Base-by-base conservation (phyloP, 2,329 filamentous ascomycete species). In the Trematosphaeria pertusa region DNA sequence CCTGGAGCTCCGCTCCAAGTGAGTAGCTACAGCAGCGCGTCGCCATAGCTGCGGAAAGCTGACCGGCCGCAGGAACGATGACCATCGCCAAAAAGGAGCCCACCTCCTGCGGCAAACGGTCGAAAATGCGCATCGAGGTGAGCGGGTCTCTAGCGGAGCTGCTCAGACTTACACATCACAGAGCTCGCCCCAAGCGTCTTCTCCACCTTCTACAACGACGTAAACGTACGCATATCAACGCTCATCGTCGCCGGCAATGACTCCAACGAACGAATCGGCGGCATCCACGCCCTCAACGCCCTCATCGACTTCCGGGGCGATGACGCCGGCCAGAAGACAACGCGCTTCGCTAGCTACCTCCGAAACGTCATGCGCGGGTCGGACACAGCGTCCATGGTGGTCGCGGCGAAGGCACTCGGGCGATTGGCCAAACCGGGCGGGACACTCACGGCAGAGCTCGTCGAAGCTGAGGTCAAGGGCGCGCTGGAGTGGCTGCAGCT, bases 221-320 rank as follows among this genome's bases (percentile, higher is more conserved):
- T 89, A 53, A 87, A 84, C 65, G 75, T 78, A 58, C 82, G 83
- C 47, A 87, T 90, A 61, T 84, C 84, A 44, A 78, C 81, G 56
- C 81, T 97, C 56, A 91, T 96, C 52, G 86, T 91, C 37, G 90
- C 93, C 70, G 89, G 91, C 54, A 87, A 84, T 75, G 92, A 96
- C 70, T 87, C 90, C 4, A 86, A 87, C 61, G 94, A 99, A 69
- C 87, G 91, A 48, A 85, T 97, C 46, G 94, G 92, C 52, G 95
- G 94, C 41, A 88, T 99, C 52, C 87, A 94, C 62, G 93, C 93
- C 49, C 84, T 99, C 51, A 93, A 96, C 71, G 87, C 88, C 46
- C 84, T 99, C 43, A 93, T 97, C 72, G 92, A 97, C 71, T 97
- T 97, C 70, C 93, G 97, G 62, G 93, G 92, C 48, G 90, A 97